Base-by-base conservation (phyloP, 768 basidiomycete species). In the Multifurca ochricompacta region DNA sequence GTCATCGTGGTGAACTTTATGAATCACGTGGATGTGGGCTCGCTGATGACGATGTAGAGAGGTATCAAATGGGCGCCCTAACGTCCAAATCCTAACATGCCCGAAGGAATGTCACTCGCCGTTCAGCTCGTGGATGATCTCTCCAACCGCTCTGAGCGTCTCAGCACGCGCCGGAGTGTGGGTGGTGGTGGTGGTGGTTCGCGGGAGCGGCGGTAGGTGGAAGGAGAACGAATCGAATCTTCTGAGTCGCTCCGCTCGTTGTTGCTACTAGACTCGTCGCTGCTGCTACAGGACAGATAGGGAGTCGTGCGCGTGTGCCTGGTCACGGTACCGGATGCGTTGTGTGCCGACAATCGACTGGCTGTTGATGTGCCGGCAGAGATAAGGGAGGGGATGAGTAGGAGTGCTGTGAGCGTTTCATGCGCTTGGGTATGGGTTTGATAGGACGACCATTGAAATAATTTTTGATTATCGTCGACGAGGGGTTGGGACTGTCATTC, bases 391-490 rank as follows among this genome's bases (percentile, higher is more conserved):
- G n/a, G n/a, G n/a, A n/a, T n/a, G n/a, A n/a, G n/a, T n/a, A n/a
- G n/a, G 19, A 40, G 9, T 10, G 39, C 39, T 40, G 39, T 14
- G 8, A 13, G 19, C 4, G 32, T 16, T 31, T 48, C 11, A 16
- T 14, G 31, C 39, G 53, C 39, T 48, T 54, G 21, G 46, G 46
- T 32, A 54, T 48, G 31, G 46, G 46, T 25, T 42, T 48, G 39
- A 54, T 27, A 13, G 25, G 39, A 14, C 36, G 42, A 10, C 35
- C 51, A 1, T 18, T 37, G 18, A 9, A 37, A 14, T 10, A 9
- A 4, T 8, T 5, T 6, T 37, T 30, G 19, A 3, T 3, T 18
- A 4, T 8, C 34, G 4, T 19, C 9, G 42, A n/a, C 11, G 28
- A 40, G 31, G 37, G 6, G 4, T 4, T 3, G 36, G 31, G 7